These are phyloP conservation scores for Arabidopsis thaliana DNA, from an alignment of 345 rosid genomes.

Conservation along the genomic window DNA sequence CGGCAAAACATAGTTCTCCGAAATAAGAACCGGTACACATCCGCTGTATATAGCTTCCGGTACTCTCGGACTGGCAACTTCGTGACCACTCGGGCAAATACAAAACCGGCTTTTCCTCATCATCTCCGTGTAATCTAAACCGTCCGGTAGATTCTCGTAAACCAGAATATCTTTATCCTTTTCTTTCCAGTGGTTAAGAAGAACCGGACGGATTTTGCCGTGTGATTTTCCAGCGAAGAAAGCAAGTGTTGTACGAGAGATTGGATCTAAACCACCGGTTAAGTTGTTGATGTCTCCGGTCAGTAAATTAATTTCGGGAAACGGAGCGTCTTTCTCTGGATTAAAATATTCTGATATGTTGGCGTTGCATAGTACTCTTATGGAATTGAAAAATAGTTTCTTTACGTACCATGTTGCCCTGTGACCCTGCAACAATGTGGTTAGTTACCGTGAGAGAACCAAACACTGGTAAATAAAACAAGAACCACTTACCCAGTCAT, in stretches of 20 bases:
- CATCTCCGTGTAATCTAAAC: slow-evolving; percentile 54
- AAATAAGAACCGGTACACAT: slow-evolving; percentile 76
- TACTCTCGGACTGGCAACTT: slow-evolving; percentile 85
- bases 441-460: neutral
- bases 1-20: slow-evolving; percentile 61
- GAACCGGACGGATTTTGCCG: slow-evolving; percentile 62
- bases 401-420: slow-evolving; percentile 62
- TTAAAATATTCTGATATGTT: slow-evolving; percentile 78
- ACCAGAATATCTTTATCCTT: slow-evolving; percentile 64
- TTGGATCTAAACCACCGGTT: slow-evolving; percentile 54
- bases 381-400: slow-evolving; percentile 65
- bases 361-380: slow-evolving; percentile 82
- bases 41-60: slow-evolving; percentile 72
- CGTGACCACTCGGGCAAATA: slow-evolving; percentile 83
- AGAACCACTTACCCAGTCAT: slow-evolving; percentile 66
- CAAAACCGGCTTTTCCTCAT: slow-evolving; percentile 65
- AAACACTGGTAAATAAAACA: too few relatives aligned
- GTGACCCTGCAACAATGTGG: slow-evolving; percentile 58
- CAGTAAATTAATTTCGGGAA: slow-evolving; percentile 71
- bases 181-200: slow-evolving; percentile 65
- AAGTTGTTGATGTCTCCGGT: slow-evolving; percentile 62
- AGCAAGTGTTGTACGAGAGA: slow-evolving; percentile 58
- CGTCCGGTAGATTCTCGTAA: slow-evolving; percentile 52
- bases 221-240: slow-evolving; percentile 76
- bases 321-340: slow-evolving; percentile 69